A percentile compares a stretch with the other conserved stretches of the same genome.
phyloP scores from a whole-genome alignment of 768 basidiomycete species.

The Exidia glandulosa region DNA sequence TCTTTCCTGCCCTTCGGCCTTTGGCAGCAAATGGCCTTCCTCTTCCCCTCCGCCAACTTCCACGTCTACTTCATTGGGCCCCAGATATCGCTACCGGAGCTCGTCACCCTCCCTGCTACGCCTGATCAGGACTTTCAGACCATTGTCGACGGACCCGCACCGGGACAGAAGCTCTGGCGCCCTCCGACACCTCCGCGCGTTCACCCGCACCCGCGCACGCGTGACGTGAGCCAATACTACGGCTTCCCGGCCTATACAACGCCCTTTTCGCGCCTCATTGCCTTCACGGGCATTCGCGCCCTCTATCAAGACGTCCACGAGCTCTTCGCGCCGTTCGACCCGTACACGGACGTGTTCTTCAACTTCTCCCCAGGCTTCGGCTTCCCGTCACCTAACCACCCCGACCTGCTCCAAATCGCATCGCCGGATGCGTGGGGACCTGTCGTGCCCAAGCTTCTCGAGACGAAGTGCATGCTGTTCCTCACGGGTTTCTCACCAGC shows the following conservation, averaged over 20 bases:
- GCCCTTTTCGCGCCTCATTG: constrained; percentile 72
- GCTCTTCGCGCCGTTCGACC: constrained; percentile 83
- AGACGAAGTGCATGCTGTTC: constrained; percentile 88
- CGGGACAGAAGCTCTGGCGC: constrained; percentile 3
- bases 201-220: constrained; percentile 57
- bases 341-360: constrained; percentile 95
- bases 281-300: constrained; percentile 80
- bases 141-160: neutral
- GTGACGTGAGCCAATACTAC: constrained; percentile 60
- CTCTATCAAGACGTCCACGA: constrained; percentile 77
- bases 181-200: constrained; percentile 66
- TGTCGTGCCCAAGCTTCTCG: constrained; percentile 70
- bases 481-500: constrained; percentile 94
- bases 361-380: constrained; percentile 95
- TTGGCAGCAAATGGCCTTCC: constrained; percentile 87
- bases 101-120: constrained; percentile 8
- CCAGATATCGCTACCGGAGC: constrained; percentile 74
- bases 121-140: neutral
- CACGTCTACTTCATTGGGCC: constrained; percentile 95
- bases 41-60: constrained; percentile 87
- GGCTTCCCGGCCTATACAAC: constrained; percentile 90
- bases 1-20: constrained; percentile 89
- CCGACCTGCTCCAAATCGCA: constrained; percentile 64
- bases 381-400: constrained; percentile 75
- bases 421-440: constrained; percentile 86